phyloP scores from a whole-genome alignment of 1,139 yeast species.

The Magnusiomyces suaveolens region DNA sequence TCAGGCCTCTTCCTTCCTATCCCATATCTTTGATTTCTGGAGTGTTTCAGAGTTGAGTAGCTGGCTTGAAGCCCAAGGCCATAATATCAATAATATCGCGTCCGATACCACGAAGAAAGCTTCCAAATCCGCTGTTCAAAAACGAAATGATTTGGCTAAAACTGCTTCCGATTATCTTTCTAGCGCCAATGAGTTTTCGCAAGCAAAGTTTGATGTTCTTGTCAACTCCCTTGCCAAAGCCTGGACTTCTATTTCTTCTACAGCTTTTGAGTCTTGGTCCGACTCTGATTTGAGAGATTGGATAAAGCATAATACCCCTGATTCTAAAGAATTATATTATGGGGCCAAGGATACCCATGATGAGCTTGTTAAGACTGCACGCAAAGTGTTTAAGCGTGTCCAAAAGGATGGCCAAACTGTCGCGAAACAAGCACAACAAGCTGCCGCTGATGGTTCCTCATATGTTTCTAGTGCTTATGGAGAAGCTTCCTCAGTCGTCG shows the following conservation, averaged over 20 bases:
- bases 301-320: neutral
- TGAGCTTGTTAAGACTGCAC: conserved; percentile 2
- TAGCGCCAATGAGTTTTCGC: neutral
- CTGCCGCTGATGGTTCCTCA: no score
- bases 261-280: conserved; percentile 5
- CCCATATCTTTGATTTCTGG: conserved; percentile 3
- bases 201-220: neutral
- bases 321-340: neutral
- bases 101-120: neutral
- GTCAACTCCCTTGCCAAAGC: neutral
- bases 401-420: neutral
- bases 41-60: neutral
- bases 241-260: neutral
- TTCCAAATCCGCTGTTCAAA: neutral
- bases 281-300: conserved; percentile 3
- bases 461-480: neutral
- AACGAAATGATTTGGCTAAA: neutral
- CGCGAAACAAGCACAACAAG: no score
- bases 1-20: neutral
- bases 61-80: conserved; percentile 5
- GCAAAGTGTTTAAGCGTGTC: neutral
- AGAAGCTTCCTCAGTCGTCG: no score
- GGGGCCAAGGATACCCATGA: conserved; percentile 1
- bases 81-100: neutral
- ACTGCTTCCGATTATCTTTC: conserved; percentile 1